These are phyloP conservation scores for Lithohypha guttulata DNA, from an alignment of 2,329 filamentous ascomycete species.

Conservation along the genomic window DNA sequence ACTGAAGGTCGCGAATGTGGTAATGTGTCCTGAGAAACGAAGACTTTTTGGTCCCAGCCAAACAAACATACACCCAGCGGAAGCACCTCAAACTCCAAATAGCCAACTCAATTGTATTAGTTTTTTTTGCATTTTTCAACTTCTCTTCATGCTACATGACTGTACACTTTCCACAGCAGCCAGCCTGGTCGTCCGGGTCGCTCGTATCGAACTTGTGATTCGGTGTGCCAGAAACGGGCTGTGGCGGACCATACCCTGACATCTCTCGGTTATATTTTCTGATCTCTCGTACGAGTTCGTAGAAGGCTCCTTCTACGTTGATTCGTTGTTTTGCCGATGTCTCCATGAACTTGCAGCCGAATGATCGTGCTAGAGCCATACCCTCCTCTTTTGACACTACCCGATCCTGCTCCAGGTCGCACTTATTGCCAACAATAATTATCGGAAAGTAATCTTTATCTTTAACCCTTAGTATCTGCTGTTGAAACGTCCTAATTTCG, in stretches of 20 bases:
- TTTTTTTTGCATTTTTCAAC: slow-evolving; percentile 3
- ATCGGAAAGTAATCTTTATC: slow-evolving; percentile 99
- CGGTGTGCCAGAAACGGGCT: slow-evolving; percentile 54
- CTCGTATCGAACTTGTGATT: slow-evolving; percentile 59
- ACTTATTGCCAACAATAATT: slow-evolving; percentile 98
- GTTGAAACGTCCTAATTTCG: slow-evolving; percentile 96
- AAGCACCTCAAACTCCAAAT: slow-evolving; percentile 7
- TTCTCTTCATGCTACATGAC: slow-evolving; percentile 53
- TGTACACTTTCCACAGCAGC: slow-evolving; percentile 78
- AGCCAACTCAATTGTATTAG: slow-evolving; percentile 4
- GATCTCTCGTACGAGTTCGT: slow-evolving; percentile 96
- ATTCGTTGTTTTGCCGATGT: slow-evolving; percentile 96
- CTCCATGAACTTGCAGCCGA: slow-evolving; percentile 98
- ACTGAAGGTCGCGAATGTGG: too few species aligned
- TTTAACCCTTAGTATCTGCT: slow-evolving; percentile 96
- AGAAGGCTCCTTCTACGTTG: slow-evolving; percentile 97
- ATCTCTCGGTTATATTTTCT: slow-evolving; percentile 97
- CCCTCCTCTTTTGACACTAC: slow-evolving; percentile 91
- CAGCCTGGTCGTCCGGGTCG: slow-evolving; percentile 38
- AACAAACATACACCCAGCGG: too few species aligned
- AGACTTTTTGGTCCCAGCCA: too few species aligned
- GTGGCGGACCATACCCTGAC: slow-evolving; percentile 57
- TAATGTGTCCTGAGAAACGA: slow-evolving; percentile 4
- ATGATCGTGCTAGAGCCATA: slow-evolving; percentile 70
- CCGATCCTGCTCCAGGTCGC: slow-evolving; percentile 87